A percentile compares a stretch with the other conserved stretches of the same genome.
Evolutionary conservation across 2,329 filamentous ascomycete species (phyloP).

Genomic region (Paecilomyces dactylethromorphus): DNA sequence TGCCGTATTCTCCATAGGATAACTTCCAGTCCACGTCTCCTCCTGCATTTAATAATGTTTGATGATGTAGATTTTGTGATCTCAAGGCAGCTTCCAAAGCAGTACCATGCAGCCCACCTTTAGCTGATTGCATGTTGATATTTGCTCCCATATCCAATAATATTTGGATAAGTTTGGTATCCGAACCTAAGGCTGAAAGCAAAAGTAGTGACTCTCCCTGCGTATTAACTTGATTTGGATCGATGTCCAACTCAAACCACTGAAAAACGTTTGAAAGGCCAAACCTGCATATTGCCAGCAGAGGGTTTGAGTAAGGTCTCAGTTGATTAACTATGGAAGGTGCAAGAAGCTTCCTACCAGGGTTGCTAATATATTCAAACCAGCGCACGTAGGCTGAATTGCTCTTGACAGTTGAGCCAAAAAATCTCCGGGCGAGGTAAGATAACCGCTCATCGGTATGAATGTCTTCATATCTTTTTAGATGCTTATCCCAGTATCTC

Average conservation of each 20-base stretch:
- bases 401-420: not conserved
- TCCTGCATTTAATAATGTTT: too few relatives aligned
- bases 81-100: too few relatives aligned
- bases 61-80: too few relatives aligned
- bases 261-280: not conserved
- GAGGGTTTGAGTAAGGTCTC: not conserved
- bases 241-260: not conserved
- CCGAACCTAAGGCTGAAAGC: not conserved
- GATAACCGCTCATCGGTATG: not conserved
- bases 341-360: too few relatives aligned
- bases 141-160: not conserved
- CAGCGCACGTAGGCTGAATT: not conserved
- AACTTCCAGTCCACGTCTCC: too few relatives aligned
- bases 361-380: not conserved
- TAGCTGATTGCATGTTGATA: too few relatives aligned
- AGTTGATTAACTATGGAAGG: too few relatives aligned
- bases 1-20: too few relatives aligned
- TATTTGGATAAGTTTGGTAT: not conserved
- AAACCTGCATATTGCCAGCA: conserved; percentile 1
- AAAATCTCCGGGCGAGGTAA: not conserved
- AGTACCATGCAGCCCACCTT: too few relatives aligned
- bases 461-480: not conserved
- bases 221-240: not conserved
- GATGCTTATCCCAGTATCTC: not conserved
- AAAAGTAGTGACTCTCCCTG: not conserved